A percentile compares a stretch with the other conserved stretches of the same genome.
phyloP scores from a whole-genome alignment of 2,329 filamentous ascomycete genomes.

The Rutstroemia sp. region DNA sequence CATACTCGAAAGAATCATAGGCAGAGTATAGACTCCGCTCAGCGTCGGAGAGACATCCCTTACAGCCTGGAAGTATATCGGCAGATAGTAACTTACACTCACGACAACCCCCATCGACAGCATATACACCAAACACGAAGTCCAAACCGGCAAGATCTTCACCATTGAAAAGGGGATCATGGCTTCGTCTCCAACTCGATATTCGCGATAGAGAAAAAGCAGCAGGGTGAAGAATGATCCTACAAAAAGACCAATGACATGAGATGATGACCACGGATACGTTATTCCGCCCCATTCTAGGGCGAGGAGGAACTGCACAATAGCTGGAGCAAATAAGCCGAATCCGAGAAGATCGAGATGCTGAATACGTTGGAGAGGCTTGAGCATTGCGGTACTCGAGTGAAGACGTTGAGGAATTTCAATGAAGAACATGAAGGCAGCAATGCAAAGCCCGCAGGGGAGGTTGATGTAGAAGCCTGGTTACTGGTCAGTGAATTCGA shows the following conservation, averaged over 20 bases:
- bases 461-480: slow-evolving; percentile 30
- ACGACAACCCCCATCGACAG: not conserved
- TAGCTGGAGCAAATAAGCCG: slow-evolving; percentile 28
- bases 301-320: slow-evolving; percentile 29
- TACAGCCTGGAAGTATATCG: slow-evolving; percentile 43
- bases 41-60: slow-evolving; percentile 29
- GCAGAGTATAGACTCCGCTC: slow-evolving; percentile 34
- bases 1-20: slow-evolving; percentile 31
- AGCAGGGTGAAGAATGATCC: slow-evolving; percentile 12
- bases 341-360: slow-evolving; percentile 29
- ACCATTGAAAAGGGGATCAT: slow-evolving; percentile 17
- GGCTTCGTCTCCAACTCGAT: slow-evolving; percentile 19
- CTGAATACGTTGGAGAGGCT: not conserved
- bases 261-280: slow-evolving; percentile 23
- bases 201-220: slow-evolving; percentile 22
- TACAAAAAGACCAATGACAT: slow-evolving; percentile 20
- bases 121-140: not conserved
- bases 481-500: not conserved
- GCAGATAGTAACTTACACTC: slow-evolving; percentile 36
- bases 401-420: not conserved
- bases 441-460: slow-evolving; percentile 31
- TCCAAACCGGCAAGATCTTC: slow-evolving; percentile 13
- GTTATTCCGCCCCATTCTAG: slow-evolving; percentile 28
- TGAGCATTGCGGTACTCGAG: not conserved
- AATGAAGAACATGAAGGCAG: slow-evolving; percentile 31